phyloP scores from a whole-genome alignment of 805 yeast genomes.

The Sungouiella blattae region DNA sequence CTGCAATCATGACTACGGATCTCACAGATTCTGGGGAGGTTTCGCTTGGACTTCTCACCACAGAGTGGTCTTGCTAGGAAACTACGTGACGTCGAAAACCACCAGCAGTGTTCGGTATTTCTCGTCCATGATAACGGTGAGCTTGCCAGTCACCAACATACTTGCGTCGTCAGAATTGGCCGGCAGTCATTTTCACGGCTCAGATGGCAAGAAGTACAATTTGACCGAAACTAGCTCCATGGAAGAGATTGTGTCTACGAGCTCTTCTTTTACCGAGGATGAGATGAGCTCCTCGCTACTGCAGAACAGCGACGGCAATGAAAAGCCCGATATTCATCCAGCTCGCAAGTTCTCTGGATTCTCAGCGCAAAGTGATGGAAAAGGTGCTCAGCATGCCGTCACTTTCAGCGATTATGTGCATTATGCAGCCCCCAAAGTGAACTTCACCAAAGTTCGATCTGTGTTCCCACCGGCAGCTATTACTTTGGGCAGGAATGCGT shows the following conservation, averaged over 20 bases:
- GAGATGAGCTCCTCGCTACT: conserved; percentile 11
- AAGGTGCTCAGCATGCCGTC: conserved; percentile 19
- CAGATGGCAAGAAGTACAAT: conserved; percentile 15
- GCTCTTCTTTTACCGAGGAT: conserved; percentile 6
- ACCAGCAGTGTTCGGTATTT: conserved; percentile 46
- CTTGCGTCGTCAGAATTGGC: conserved; percentile 42
- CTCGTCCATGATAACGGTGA: conserved; percentile 47
- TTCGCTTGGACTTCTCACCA: conserved; percentile 79
- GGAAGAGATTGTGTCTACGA: neutral
- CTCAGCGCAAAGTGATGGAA: conserved; percentile 17
- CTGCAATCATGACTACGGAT: conserved; percentile 48
- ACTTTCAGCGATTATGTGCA: conserved; percentile 69
- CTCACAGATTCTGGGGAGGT: conserved; percentile 64
- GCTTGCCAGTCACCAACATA: conserved; percentile 53
- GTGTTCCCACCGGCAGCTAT: conserved; percentile 76
- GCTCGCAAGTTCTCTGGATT: conserved; percentile 18
- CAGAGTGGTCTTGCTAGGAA: conserved; percentile 61
- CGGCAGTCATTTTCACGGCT: conserved; percentile 17
- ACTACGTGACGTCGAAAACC: conserved; percentile 40
- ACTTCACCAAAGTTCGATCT: conserved; percentile 61
- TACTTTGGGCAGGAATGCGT: conserved; percentile 71
- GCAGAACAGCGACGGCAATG: conserved; percentile 11
- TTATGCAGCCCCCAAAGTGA: conserved; percentile 69
- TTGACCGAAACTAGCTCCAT: neutral
- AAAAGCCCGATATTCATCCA: conserved; percentile 16